Conservation (phyloP, 306 rosid genomes). For the Pyrus communis region DNA sequence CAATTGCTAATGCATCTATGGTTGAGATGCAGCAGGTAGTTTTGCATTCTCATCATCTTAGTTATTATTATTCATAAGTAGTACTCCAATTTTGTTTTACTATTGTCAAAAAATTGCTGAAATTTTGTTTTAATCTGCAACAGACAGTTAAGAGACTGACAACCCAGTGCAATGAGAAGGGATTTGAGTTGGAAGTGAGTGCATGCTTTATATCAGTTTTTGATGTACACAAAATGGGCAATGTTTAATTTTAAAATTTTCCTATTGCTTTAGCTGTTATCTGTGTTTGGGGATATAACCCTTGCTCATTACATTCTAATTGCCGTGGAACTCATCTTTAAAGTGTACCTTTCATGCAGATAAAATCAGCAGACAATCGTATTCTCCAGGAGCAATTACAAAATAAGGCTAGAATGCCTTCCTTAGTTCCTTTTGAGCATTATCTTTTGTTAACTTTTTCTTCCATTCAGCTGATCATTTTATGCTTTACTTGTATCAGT, state of each 20-base stretch:
- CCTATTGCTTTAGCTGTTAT: background rate
- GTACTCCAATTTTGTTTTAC: background rate
- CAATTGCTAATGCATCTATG: constrained; percentile 64
- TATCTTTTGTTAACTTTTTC: background rate
- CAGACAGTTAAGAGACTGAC: constrained; percentile 81
- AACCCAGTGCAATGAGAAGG: constrained; percentile 88
- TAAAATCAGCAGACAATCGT: constrained; percentile 94
- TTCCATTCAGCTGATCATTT: constrained; percentile 1
- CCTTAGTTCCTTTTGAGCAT: background rate
- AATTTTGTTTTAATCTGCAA: constrained; percentile 22
- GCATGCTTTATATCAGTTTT: constrained; percentile 12
- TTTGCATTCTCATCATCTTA: constrained; percentile 9
- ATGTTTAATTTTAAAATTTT: background rate
- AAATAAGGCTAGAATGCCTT: constrained; percentile 52
- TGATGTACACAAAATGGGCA: constrained; percentile 9
- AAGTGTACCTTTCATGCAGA: constrained; percentile 33
- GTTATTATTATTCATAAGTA: background rate
- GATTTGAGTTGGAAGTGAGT: constrained; percentile 93
- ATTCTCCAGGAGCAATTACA: constrained; percentile 91
- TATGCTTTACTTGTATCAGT: background rate
- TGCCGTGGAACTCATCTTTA: background rate
- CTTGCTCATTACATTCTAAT: too few relatives aligned
- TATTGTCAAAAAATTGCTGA: background rate
- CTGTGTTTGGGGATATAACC: background rate
- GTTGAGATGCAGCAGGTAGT: constrained; percentile 98